phyloP scores from a whole-genome alignment of 257 asterid genomes.

The Striga asiatica region DNA sequence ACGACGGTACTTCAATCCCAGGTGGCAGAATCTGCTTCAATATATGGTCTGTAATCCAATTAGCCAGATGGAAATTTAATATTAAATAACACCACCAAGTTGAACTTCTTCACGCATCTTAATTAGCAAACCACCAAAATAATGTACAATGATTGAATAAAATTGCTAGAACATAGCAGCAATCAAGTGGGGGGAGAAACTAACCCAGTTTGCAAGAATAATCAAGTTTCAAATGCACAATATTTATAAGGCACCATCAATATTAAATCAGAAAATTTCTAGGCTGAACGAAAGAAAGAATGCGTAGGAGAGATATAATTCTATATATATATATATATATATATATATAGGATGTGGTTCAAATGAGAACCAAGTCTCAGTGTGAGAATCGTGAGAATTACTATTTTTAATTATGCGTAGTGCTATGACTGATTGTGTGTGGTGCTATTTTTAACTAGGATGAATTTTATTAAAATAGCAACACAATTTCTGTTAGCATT shows the following conservation, averaged over 20 bases:
- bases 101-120: background rate
- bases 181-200: background rate
- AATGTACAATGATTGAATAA: background rate
- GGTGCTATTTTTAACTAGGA: no score
- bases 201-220: background rate
- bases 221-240: background rate
- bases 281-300: background rate
- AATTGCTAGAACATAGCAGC: background rate
- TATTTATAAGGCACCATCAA: background rate
- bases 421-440: no score
- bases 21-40: conserved; percentile 80
- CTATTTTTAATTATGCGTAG: no score
- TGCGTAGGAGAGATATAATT: background rate
- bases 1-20: conserved; percentile 79
- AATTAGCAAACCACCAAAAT: background rate
- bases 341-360: no score
- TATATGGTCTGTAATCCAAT: conserved; percentile 56
- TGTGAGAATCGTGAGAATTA: no score
- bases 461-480: no score
- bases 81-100: background rate
- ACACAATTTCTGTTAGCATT: no score
- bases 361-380: no score
- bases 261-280: background rate
- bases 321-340: background rate
- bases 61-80: conserved; percentile 8